A percentile compares a stretch with the other conserved stretches of the same genome.
Conservation (phyloP, 257 asterid species). For the Salvia hispanica region DNA sequence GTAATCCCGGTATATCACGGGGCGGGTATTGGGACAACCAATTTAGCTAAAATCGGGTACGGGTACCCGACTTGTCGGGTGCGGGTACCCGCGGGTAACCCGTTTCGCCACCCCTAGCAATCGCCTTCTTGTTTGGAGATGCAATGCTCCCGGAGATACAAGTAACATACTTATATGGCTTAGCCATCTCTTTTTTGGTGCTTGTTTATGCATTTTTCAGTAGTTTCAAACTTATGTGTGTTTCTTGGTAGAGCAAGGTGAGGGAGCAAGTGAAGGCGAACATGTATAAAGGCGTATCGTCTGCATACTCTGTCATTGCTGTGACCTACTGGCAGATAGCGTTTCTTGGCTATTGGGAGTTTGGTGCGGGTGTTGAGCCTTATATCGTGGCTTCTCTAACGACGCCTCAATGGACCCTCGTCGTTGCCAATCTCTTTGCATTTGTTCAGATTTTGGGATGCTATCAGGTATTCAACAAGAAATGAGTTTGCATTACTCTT, state of each 20-base stretch:
- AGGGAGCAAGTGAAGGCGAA: slow-evolving; percentile 47
- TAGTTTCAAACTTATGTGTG: background rate
- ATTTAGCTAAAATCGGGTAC: too few relatives aligned
- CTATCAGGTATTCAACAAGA: slow-evolving; percentile 47
- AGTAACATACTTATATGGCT: slow-evolving; percentile 26
- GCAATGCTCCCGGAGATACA: slow-evolving; percentile 76
- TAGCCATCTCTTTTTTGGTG: too few relatives aligned
- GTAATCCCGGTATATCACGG: too few relatives aligned
- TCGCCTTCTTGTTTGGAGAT: slow-evolving; percentile 68
- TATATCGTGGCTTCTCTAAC: slow-evolving; percentile 55
- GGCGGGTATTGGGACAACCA: too few relatives aligned
- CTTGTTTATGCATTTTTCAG: background rate
- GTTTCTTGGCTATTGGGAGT: slow-evolving; percentile 63
- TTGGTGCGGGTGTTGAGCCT: slow-evolving; percentile 63
- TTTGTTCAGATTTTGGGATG: slow-evolving; percentile 64
- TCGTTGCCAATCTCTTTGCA: slow-evolving; percentile 64
- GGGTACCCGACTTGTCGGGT: too few relatives aligned
- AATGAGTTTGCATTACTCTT: too few relatives aligned
- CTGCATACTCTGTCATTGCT: slow-evolving; percentile 52
- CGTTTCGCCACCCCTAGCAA: too few relatives aligned
- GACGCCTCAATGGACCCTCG: slow-evolving; percentile 49
- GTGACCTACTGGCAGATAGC: slow-evolving; percentile 63
- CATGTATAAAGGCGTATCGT: slow-evolving; percentile 59
- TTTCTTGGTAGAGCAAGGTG: slow-evolving; percentile 48
- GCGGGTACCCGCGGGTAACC: too few relatives aligned